phyloP scores from a whole-genome alignment of 225 moss, liverwort and hornwort genomes.

The Pseudisothecium myosuroides region DNA sequence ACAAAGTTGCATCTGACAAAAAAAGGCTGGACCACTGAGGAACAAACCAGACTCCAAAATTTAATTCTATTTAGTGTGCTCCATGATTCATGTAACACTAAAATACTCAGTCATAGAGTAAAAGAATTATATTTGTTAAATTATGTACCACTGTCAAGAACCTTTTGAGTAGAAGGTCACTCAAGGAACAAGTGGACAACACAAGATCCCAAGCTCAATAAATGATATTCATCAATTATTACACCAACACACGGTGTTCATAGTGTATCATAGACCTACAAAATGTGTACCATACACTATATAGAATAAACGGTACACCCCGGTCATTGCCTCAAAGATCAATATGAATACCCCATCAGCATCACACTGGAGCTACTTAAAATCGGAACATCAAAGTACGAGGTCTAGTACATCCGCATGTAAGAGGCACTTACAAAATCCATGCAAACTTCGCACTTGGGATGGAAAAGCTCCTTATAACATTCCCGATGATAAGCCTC shows the following conservation, averaged over 20 bases:
- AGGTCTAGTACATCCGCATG: neutral
- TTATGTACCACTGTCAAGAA: neutral
- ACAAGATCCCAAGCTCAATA: neutral
- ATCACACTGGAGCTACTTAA: neutral
- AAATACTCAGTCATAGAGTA: too few species aligned
- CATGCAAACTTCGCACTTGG: constrained; percentile 92
- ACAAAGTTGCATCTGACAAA: neutral
- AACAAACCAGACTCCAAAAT: neutral
- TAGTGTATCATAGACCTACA: neutral
- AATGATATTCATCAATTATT: neutral
- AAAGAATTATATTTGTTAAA: neutral
- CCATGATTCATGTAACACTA: neutral
- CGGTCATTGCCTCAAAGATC: neutral
- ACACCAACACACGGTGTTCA: neutral
- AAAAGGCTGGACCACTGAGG: neutral
- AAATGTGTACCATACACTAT: neutral
- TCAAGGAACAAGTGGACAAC: neutral
- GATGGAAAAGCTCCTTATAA: constrained; percentile 96
- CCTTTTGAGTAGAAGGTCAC: neutral
- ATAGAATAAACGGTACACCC: neutral
- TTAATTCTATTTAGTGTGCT: neutral
- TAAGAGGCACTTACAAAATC: constrained; percentile 51
- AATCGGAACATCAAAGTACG: neutral
- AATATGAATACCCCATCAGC: neutral
- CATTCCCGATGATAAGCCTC: constrained; percentile 87